Evolutionary conservation across 305 asterid species (phyloP).

Genomic region (Fraxinus greggii): DNA sequence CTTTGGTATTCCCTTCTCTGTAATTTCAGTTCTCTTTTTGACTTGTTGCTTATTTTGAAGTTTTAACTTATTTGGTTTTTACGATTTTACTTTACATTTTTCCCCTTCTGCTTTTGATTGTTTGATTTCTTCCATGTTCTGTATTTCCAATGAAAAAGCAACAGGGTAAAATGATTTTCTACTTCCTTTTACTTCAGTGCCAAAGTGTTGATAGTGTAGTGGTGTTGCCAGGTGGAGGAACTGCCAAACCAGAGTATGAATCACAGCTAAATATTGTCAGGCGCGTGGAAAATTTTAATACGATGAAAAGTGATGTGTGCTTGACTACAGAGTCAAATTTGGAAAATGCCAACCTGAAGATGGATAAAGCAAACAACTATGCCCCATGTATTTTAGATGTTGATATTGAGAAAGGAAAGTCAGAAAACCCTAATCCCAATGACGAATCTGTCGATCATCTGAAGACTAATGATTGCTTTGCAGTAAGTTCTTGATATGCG

Average conservation of each 20-base stretch:
- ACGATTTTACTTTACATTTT: constrained; percentile 2
- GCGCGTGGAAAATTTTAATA: constrained; percentile 34
- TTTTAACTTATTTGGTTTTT: not conserved
- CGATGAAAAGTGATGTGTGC: constrained; percentile 40
- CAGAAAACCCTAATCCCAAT: constrained; percentile 15
- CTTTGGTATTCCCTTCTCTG: not conserved
- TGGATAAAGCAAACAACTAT: constrained; percentile 6
- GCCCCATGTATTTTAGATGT: constrained; percentile 19
- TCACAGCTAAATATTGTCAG: constrained; percentile 25
- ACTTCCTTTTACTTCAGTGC: constrained; percentile 40
- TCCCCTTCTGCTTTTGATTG: constrained; percentile 6
- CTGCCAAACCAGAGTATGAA: constrained; percentile 36
- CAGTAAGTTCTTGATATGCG: constrained; percentile 19
- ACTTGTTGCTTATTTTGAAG: not conserved
- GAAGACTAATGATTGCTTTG: constrained; percentile 23
- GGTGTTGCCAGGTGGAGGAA: constrained; percentile 42
- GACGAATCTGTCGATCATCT: constrained; percentile 11
- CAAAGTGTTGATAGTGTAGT: constrained; percentile 37
- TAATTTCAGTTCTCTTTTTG: not conserved
- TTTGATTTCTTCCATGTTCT: not conserved
- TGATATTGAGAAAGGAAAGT: constrained; percentile 28
- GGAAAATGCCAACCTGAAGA: constrained; percentile 28
- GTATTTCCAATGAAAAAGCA: not conserved
- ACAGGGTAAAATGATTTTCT: constrained; percentile 2
- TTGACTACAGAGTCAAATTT: constrained; percentile 37